phyloP scores from a whole-genome alignment of 2,329 filamentous ascomycete genomes.

The Diaporthe capsici region DNA sequence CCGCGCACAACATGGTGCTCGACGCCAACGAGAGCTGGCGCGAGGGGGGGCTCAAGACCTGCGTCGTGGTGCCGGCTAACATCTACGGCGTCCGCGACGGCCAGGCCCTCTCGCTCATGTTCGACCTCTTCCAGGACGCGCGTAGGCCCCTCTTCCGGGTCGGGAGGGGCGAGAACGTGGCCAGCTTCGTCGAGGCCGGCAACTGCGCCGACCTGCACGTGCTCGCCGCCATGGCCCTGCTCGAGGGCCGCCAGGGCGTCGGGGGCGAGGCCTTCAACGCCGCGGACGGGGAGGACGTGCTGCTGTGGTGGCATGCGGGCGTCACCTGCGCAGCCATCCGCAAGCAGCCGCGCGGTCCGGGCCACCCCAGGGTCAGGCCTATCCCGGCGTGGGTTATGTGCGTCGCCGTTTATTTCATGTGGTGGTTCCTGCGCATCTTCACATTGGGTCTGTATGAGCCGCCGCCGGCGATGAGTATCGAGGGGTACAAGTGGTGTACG shows the following conservation, averaged over 20 bases:
- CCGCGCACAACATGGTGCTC: slow-evolving; percentile 47
- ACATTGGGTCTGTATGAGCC: slow-evolving; percentile 47
- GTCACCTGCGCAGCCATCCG: slow-evolving; percentile 46
- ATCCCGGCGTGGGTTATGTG: slow-evolving; percentile 49
- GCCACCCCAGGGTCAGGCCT: slow-evolving; percentile 24
- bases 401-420: slow-evolving; percentile 36
- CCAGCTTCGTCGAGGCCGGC: slow-evolving; percentile 48
- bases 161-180: slow-evolving; percentile 46
- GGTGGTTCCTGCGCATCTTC: slow-evolving; percentile 46
- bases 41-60: slow-evolving; percentile 46
- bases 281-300: slow-evolving; percentile 50
- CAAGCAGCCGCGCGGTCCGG: background rate
- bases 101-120: slow-evolving; percentile 47
- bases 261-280: slow-evolving; percentile 55
- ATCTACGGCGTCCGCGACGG: slow-evolving; percentile 53
- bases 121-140: slow-evolving; percentile 41
- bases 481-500: slow-evolving; percentile 45
- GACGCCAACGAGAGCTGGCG: slow-evolving; percentile 50
- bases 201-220: slow-evolving; percentile 48
- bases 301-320: slow-evolving; percentile 51
- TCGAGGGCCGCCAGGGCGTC: slow-evolving; percentile 44
- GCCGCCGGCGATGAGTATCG: slow-evolving; percentile 44
- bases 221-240: slow-evolving; percentile 48
- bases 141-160: slow-evolving; percentile 42
- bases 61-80: slow-evolving; percentile 47